Percentiles rank a stretch among this genome's conserved stretches.
Conservation (phyloP, 2,329 filamentous ascomycete genomes). For the Fusarium circinatum region DNA sequence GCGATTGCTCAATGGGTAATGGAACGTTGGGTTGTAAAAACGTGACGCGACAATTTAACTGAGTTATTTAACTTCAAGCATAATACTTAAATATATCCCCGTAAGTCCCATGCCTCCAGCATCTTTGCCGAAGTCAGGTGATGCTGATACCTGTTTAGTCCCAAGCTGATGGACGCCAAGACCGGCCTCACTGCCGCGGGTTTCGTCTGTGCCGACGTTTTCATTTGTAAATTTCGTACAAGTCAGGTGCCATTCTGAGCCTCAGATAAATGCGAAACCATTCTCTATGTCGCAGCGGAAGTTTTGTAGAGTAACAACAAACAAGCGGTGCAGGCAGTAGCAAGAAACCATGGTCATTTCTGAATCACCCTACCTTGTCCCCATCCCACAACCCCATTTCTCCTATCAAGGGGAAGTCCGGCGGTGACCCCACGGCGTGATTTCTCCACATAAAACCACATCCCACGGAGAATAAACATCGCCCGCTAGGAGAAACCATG, state of each 20-base stretch:
- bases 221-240: neutral
- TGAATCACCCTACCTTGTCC: neutral
- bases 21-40: neutral
- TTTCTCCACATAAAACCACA: constrained; percentile 2
- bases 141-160: neutral
- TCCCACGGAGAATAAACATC: neutral
- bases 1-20: neutral
- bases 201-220: neutral
- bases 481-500: neutral
- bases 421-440: constrained; percentile 8
- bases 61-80: neutral
- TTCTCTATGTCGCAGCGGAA: too few relatives aligned
- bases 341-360: too few relatives aligned
- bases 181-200: neutral
- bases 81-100: neutral
- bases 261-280: neutral
- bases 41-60: neutral
- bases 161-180: neutral
- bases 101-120: neutral
- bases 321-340: neutral
- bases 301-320: neutral
- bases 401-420: neutral
- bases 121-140: neutral
- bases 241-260: neutral
- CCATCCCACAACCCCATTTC: neutral